Percentiles rank a stretch among this genome's conserved stretches.
These are phyloP conservation scores for Hymenoscyphus scutula DNA, from an alignment of 2,329 filamentous ascomycete species.

Conservation along the genomic window DNA sequence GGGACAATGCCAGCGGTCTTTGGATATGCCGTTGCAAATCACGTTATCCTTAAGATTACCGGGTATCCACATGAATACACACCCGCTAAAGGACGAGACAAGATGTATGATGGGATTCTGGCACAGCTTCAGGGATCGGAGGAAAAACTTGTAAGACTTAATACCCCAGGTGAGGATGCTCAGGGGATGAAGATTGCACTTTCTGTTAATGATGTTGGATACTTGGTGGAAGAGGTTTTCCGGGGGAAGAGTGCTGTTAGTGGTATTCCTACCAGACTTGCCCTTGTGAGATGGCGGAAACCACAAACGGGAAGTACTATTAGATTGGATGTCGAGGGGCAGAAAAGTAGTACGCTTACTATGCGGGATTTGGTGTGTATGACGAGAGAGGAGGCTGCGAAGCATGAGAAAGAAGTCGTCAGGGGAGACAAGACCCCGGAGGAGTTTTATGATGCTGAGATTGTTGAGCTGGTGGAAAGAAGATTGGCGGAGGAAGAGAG, in stretches of 20 bases:
- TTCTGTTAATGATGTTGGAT: constrained; percentile 77
- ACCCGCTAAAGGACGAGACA: constrained; percentile 77
- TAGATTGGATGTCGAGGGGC: constrained; percentile 65
- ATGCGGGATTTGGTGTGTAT: constrained; percentile 78
- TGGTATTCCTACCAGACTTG: constrained; percentile 74
- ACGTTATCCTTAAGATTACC: constrained; percentile 77
- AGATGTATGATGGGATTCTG: constrained; percentile 86
- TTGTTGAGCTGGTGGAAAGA: constrained; percentile 64
- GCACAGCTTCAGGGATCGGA: constrained; percentile 73
- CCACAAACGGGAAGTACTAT: constrained; percentile 56
- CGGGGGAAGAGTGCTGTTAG: constrained; percentile 79
- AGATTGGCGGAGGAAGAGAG: constrained; percentile 65
- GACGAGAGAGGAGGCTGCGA: constrained; percentile 84
- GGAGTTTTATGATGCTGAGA: constrained; percentile 70
- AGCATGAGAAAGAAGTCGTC: constrained; percentile 78
- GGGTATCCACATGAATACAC: constrained; percentile 86
- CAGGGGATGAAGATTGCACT: constrained; percentile 78
- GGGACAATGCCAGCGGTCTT: constrained; percentile 98
- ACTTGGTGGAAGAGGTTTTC: constrained; percentile 86
- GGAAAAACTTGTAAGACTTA: constrained; percentile 61
- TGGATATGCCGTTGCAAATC: constrained; percentile 86
- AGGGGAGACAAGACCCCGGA: constrained; percentile 64
- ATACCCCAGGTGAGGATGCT: constrained; percentile 44
- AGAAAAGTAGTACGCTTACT: constrained; percentile 70
- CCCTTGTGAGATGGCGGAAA: constrained; percentile 76